Evolutionary conservation across 78 protist genomes (phyloP), one percentile per base, ranked within the genome.

Genomic region (Dictyostelium discoideum): DNA sequence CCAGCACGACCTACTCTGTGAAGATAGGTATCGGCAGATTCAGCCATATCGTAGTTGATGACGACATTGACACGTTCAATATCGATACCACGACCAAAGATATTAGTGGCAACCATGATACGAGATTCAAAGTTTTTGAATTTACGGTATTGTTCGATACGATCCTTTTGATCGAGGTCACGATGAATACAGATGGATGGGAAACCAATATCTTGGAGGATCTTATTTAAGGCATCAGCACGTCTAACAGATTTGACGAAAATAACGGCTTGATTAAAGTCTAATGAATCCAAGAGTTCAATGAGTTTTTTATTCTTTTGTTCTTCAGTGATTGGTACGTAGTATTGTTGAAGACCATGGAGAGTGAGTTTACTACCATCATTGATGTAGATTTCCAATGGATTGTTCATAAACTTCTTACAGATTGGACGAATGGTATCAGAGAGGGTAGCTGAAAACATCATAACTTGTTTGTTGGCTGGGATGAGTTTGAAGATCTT

Each of bases 1-100:
- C 99, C 99, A 16, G 99, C 99, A 65, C 99, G 97, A 37, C 99
- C 99, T 7, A 99, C 99, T 78, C 99, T 87, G 96, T 99, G 99
- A 40, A 99, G 97, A 92, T 99, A 99, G 9, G 98, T 76, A 93
- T 99, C 99, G 24, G 98, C 32, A 79, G 78, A 24, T 14, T 83
- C 96, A 32, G 99, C 99, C 99, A 99, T 98, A 98, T 99, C 99
- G 84, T 97, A 99, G 97, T 99, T 99, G 97, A 99, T 92, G 65
- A 98, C 99, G 63, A 99, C 94, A 97, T 99, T 98, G 90, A 99
- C 99, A 16, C 98, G 88, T 94, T 99, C 99, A 69, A 99, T 97
- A 86, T 99, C 99, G 86, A 99, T 95, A 42, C 99, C 99, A 29
- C 99, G 97, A 39, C 99, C 99, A 29, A 98, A 96, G 46, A 99